A percentile compares a stretch with the other conserved stretches of the same genome.
Conservation (phyloP, 371 early-diverging fungal genomes). For the Mycotypha africana region DNA sequence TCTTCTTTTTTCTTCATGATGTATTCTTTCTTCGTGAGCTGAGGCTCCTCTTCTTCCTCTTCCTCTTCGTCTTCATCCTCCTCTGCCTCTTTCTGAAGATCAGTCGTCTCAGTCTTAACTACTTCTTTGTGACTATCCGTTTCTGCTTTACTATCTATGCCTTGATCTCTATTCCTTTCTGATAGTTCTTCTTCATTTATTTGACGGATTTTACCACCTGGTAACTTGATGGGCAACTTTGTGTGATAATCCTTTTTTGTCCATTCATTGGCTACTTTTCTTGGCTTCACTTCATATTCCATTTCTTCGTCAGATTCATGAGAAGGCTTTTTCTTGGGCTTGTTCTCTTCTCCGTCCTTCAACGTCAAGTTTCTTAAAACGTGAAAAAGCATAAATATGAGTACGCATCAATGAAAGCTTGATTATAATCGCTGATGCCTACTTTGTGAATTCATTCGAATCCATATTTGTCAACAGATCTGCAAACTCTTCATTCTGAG, state of each 20-base stretch:
- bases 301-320: conserved; percentile 54
- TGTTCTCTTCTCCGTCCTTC: conserved; percentile 15
- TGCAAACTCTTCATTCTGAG: conserved; percentile 33
- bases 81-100: conserved; percentile 21
- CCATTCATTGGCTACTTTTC: conserved; percentile 51
- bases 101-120: no score
- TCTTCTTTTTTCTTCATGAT: conserved; percentile 69
- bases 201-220: conserved; percentile 48
- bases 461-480: conserved; percentile 43
- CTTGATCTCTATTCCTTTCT: conserved; percentile 17
- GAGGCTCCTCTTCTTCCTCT: conserved; percentile 13
- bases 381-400: no score
- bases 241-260: conserved; percentile 41
- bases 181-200: conserved; percentile 17
- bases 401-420: no score
- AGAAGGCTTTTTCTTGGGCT: conserved; percentile 5
- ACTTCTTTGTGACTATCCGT: conserved; percentile 12
- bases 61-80: conserved; percentile 18
- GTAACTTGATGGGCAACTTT: conserved; percentile 61
- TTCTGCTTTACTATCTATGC: conserved; percentile 5
- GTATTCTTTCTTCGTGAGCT: conserved; percentile 45
- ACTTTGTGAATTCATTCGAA: conserved; percentile 38
- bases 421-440: no score
- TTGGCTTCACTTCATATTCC: conserved; percentile 61
- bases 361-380: conserved; percentile 33